phyloP scores from a whole-genome alignment of 495 filamentous ascomycete genomes.

The Halenospora varia region DNA sequence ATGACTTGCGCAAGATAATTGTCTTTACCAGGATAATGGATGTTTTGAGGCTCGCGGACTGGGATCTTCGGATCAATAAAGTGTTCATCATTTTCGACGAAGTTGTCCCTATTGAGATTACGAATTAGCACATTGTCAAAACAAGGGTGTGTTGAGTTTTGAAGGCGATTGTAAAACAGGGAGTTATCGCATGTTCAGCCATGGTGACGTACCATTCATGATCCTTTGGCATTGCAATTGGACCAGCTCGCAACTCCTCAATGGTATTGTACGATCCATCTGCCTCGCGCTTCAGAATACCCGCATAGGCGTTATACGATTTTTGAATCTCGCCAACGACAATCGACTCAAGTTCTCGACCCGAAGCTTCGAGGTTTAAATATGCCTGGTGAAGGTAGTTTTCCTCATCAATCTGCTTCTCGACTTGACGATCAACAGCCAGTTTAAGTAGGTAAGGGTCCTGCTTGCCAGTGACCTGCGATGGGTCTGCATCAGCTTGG shows the following conservation, averaged over 20 bases:
- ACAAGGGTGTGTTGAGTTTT: no score
- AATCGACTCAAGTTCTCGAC: constrained; percentile 90
- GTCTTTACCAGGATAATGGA: constrained; percentile 90
- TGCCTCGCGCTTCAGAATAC: constrained; percentile 83
- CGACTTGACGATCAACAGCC: constrained; percentile 80
- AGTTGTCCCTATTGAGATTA: constrained; percentile 39
- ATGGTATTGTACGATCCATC: constrained; percentile 74
- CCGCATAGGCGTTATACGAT: constrained; percentile 87
- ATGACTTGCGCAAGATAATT: constrained; percentile 86
- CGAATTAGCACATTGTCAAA: no score
- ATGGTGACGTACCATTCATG: constrained; percentile 75
- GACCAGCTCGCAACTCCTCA: constrained; percentile 78
- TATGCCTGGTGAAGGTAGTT: constrained; percentile 97
- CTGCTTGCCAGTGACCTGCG: constrained; percentile 71
- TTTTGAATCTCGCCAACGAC: constrained; percentile 97
- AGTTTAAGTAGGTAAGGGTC: constrained; percentile 88
- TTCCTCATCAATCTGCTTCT: constrained; percentile 91
- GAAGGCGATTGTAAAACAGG: no score
- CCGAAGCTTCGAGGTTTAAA: constrained; percentile 90
- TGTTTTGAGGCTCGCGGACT: constrained; percentile 72
- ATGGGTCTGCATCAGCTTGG: constrained; percentile 70
- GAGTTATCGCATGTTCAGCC: no score
- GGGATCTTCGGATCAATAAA: constrained; percentile 84
- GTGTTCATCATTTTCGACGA: constrained; percentile 77
- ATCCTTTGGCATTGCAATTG: constrained; percentile 86